Conservation (phyloP, 306 rosid species). For the Quercus aquifolioides region DNA sequence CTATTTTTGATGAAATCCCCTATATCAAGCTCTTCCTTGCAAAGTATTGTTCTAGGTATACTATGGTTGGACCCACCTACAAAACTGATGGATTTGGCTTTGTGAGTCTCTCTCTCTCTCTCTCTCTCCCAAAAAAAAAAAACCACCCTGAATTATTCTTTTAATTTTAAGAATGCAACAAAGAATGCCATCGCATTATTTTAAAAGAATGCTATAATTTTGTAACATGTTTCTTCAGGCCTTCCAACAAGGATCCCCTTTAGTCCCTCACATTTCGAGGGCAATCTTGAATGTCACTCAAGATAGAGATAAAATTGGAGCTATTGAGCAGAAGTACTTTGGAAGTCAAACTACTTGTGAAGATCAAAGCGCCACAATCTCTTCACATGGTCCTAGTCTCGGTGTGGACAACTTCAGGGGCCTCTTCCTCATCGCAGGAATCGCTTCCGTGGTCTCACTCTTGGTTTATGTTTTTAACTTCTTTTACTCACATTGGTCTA, state of each 20-base stretch:
- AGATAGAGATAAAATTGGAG: constrained; percentile 14
- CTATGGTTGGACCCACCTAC: constrained; percentile 45
- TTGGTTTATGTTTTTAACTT: not conserved
- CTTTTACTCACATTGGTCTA: not conserved
- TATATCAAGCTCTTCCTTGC: too few species aligned
- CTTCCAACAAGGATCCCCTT: constrained; percentile 32
- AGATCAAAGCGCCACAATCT: constrained; percentile 5
- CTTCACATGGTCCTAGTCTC: constrained; percentile 19
- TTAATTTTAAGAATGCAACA: too few species aligned
- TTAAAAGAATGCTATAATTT: too few species aligned
- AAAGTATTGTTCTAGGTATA: not conserved
- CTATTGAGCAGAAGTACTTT: constrained; percentile 19
- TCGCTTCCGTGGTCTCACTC: constrained; percentile 14
- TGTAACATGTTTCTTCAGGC: constrained; percentile 20
- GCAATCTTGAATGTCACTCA: constrained; percentile 41
- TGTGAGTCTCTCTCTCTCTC: constrained; percentile 25
- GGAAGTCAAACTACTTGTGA: not conserved
- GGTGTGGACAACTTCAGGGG: constrained; percentile 37
- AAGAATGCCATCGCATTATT: too few species aligned
- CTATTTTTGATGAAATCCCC: too few species aligned
- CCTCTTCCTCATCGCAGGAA: constrained; percentile 38
- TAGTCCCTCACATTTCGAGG: constrained; percentile 36
- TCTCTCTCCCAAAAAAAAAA: not conserved
- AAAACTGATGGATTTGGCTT: constrained; percentile 48
- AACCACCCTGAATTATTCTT: too few species aligned